Evolutionary conservation across 164 flowering plant species (phyloP), one percentile per base, ranked within the genome.

Genomic region (Stephania yunnanensis): DNA sequence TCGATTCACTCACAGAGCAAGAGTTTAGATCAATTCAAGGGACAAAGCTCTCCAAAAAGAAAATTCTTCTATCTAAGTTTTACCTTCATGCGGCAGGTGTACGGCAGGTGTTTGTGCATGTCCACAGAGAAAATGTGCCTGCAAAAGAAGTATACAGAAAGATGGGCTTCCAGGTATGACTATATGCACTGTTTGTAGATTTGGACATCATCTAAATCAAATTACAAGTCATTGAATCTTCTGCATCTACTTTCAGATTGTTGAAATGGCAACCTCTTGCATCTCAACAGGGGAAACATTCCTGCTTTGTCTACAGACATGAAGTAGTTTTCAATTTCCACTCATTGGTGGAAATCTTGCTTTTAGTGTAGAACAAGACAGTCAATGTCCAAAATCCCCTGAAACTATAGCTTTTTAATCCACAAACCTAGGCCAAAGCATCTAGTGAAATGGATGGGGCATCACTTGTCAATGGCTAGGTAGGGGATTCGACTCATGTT

Each of bases 111-210:
- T 90, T 83, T 74, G 90, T 90, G 68, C 95, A 92, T 77, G 96
- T 90, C 13, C 78, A 84, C 67, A 82, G 80, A 70, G 72, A 82
- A 29, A 92, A 92, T 79, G 70, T 1, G 78, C 75, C 89, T 50
- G 98, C 97, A 9, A 87, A 71, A 55, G 76, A 76, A 45, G 76
- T 92, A 31, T 94, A 91, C 69, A 67, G 81, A 52, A 91, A 88
- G 80, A 78, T 87, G 74, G 97, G 97, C 0, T 94, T 94, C 74
- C 80, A 89, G 98, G 94, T 92, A 82, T 68, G 20, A 52, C 19
- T 10, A 22, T n/a, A 22, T 10, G 9, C 1, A 36, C 42, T 36
- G 42, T 36, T 2, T 65, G 36, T 55, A 48, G 31, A 19, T 25
- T 19, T 25, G 3, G 19, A 2, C 42, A 36, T 50, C 55, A 30